Base-by-base conservation (phyloP, 345 rosid genomes). In the Noccaea bulbosa region DNA sequence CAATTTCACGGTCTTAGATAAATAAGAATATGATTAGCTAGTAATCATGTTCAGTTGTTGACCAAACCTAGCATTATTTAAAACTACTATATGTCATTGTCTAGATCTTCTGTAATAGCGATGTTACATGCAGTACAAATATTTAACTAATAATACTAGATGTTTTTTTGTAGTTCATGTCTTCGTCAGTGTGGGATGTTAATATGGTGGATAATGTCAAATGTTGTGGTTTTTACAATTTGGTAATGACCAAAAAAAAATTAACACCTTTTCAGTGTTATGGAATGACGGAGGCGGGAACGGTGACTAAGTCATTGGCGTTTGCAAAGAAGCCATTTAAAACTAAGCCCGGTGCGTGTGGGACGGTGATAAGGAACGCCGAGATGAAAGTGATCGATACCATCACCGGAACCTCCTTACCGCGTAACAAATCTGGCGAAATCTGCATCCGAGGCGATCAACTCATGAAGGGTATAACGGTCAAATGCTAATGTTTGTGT, bases 211-310 rank as follows among this genome's bases (percentile, higher is more conserved):
- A n/a, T n/a, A n/a, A n/a, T n/a, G n/a, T 40, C 49, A 59, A 49
- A 59, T 35, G 11, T 16, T 52, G 24, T 54, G 0, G 39, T 33
- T 54, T 33, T 33, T 8, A n/a, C 10, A 34, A 58, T 39, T 57
- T 39, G 6, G 32, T 7, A 74, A 20, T 57, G 20, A 57, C 44
- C 12, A 9, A 37, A 15, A 11, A 14, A 53, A 53, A 3, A 27
- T 3, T 11, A 2, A 33, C 17, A 54, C 60, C 14, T 16, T 24
- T 45, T 46, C 54, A 92, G 98, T 90, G 95, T 1, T 92, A 92
- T 54, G 98, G 98, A 35, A 93, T 91, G 98, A 93, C 98, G 1
- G 97, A 93, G 81, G 91, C 96, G 2, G 97, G 97, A 9, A 90
- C 97, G 1, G 90, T 90, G 16, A 78, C 98, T 8, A 87, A 87